Percentiles rank a stretch among this genome's conserved stretches.
Conservation (phyloP, 495 filamentous ascomycete species). For the Staphylotrichum longicolle region DNA sequence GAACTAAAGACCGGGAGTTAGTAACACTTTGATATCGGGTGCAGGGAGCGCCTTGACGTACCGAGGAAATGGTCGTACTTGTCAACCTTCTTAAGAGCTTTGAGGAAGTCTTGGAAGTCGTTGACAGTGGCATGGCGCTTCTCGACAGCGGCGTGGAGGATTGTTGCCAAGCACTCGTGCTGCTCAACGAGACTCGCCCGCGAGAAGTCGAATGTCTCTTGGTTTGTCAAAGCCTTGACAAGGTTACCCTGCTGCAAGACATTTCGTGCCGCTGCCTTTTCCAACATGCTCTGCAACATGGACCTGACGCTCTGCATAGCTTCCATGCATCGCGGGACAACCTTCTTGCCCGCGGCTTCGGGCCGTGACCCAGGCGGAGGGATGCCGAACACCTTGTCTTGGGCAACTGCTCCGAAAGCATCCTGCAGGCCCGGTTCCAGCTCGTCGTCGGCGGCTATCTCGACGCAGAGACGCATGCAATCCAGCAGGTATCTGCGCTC, state of each 20-base stretch:
- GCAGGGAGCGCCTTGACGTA: constrained; percentile 10
- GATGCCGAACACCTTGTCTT: constrained; percentile 39
- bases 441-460: constrained; percentile 58
- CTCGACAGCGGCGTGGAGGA: constrained; percentile 73
- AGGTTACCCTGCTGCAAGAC: constrained; percentile 62
- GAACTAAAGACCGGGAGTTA: constrained; percentile 51
- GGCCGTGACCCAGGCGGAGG: constrained; percentile 29
- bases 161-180: constrained; percentile 80
- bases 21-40: neutral
- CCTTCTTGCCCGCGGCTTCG: constrained; percentile 34
- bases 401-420: constrained; percentile 39
- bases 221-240: constrained; percentile 59
- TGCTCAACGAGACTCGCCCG: constrained; percentile 71
- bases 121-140: constrained; percentile 62
- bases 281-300: constrained; percentile 67
- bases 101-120: constrained; percentile 70
- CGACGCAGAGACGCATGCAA: constrained; percentile 72
- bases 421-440: constrained; percentile 40
- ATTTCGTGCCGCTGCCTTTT: constrained; percentile 66
- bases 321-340: constrained; percentile 65
- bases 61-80: constrained; percentile 62
- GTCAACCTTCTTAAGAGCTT: constrained; percentile 62
- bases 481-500: constrained; percentile 74
- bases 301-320: constrained; percentile 70
- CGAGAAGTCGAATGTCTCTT: constrained; percentile 74